Conservation (phyloP, 2,329 filamentous ascomycete genomes). For the Shiraia sp. region DNA sequence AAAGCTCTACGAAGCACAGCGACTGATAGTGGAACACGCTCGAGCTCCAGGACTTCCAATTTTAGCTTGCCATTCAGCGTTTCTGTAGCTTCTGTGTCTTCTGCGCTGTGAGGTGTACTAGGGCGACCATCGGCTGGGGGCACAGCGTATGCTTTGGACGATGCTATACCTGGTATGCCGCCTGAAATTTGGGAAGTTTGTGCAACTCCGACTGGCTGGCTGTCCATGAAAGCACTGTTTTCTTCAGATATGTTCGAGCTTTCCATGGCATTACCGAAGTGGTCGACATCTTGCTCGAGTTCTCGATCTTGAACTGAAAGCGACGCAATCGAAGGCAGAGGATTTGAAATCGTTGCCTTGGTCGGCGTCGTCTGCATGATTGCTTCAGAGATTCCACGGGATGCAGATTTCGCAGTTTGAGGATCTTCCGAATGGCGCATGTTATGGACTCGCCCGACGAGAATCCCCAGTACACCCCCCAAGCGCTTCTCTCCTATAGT, state of each 20-base stretch:
- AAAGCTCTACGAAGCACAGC: constrained; percentile 70
- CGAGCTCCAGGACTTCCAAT: constrained; percentile 74
- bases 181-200: constrained; percentile 10
- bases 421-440: constrained; percentile 46
- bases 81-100: constrained; percentile 31
- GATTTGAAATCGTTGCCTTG: constrained; percentile 20
- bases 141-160: constrained; percentile 4
- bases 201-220: constrained; percentile 14
- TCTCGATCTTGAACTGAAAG: constrained; percentile 35
- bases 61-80: constrained; percentile 62
- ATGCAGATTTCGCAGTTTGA: constrained; percentile 9
- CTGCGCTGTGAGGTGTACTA: constrained; percentile 1
- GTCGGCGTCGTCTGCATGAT: constrained; percentile 16
- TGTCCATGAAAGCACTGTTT: constrained; percentile 26
- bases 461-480: constrained; percentile 69
- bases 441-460: constrained; percentile 70
- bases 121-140: constrained; percentile 3
- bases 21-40: constrained; percentile 74
- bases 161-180: constrained; percentile 5
- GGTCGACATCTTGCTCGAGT: constrained; percentile 30
- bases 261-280: constrained; percentile 30
- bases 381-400: constrained; percentile 17
- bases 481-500: constrained; percentile 64
- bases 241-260: constrained; percentile 29
- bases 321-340: constrained; percentile 21